A percentile compares a stretch with the other conserved stretches of the same genome.
Evolutionary conservation across 176 grass and related monocot species (phyloP).

Genomic region (Phragmites australis): DNA sequence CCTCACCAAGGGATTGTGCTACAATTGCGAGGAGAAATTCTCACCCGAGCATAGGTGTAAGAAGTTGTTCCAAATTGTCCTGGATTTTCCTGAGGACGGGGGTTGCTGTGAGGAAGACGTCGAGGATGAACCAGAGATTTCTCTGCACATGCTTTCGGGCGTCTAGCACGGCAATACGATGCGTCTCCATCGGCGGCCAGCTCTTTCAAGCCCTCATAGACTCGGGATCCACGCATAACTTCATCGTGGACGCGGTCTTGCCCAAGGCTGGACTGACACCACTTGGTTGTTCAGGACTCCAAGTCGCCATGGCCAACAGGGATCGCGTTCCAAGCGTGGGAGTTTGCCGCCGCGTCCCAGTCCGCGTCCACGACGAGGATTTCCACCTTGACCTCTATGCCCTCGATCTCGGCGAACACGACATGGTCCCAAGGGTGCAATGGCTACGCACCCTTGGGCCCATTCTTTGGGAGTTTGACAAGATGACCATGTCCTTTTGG

Average conservation of each 20-base stretch:
- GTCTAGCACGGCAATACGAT: neutral
- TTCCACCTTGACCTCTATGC: neutral
- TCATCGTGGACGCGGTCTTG: rapidly evolving
- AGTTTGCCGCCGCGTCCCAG: rapidly evolving
- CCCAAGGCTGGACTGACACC: neutral
- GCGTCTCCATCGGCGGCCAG: rapidly evolving
- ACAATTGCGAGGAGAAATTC: too few relatives aligned
- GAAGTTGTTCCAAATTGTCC: too few relatives aligned
- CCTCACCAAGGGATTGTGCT: too few relatives aligned
- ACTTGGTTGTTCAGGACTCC: neutral
- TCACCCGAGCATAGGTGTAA: too few relatives aligned
- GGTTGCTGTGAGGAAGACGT: too few relatives aligned
- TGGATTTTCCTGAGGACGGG: too few relatives aligned
- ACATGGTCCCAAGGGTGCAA: rapidly evolving
- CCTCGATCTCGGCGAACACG: rapidly evolving
- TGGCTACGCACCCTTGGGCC: neutral
- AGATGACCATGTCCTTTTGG: neutral
- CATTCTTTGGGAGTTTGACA: neutral
- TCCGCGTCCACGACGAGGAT: neutral
- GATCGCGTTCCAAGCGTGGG: neutral
- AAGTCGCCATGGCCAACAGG: neutral
- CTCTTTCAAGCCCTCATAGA: neutral
- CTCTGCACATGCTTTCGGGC: neutral
- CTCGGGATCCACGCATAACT: neutral
- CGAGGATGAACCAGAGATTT: neutral